These are phyloP conservation scores for Inonotus obliquus DNA, from an alignment of 1,284 basidiomycete species.

Conservation along the genomic window DNA sequence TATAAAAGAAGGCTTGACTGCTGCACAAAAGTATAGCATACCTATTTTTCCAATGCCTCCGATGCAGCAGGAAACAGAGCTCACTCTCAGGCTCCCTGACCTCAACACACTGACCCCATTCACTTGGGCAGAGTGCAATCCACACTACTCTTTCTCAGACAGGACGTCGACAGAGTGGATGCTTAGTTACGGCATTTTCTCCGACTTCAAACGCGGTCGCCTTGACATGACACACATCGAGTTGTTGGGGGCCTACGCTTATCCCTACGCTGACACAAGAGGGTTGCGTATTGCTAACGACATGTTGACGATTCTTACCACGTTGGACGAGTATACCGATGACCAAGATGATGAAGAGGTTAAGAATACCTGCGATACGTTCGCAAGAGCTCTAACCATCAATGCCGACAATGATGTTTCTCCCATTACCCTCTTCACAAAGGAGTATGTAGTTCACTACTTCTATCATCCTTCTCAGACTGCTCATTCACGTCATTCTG, in stretches of 20 bases:
- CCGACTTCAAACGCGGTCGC: conserved; percentile 53
- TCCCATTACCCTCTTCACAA: conserved; percentile 26
- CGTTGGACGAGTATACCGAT: conserved; percentile 66
- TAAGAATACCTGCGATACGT: conserved; percentile 46
- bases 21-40: not conserved
- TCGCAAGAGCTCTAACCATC: conserved; percentile 49
- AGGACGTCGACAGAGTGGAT: conserved; percentile 59
- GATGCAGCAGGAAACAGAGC: not conserved
- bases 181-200: conserved; percentile 53
- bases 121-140: conserved; percentile 32
- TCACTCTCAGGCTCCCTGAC: conserved; percentile 10
- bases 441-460: conserved; percentile 1
- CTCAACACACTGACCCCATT: conserved; percentile 19
- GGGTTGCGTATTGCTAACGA: conserved; percentile 58
- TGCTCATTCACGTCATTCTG: not conserved
- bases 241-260: conserved; percentile 57
- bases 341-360: conserved; percentile 57
- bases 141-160: conserved; percentile 47
- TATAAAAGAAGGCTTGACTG: not conserved
- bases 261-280: conserved; percentile 53
- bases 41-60: conserved; percentile 8
- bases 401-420: conserved; percentile 44
- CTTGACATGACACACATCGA: conserved; percentile 57
- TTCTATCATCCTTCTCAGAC: not conserved
- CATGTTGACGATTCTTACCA: conserved; percentile 62